phyloP scores from a whole-genome alignment of 2,329 filamentous ascomycete genomes.

The Epichloe coenophiala region DNA sequence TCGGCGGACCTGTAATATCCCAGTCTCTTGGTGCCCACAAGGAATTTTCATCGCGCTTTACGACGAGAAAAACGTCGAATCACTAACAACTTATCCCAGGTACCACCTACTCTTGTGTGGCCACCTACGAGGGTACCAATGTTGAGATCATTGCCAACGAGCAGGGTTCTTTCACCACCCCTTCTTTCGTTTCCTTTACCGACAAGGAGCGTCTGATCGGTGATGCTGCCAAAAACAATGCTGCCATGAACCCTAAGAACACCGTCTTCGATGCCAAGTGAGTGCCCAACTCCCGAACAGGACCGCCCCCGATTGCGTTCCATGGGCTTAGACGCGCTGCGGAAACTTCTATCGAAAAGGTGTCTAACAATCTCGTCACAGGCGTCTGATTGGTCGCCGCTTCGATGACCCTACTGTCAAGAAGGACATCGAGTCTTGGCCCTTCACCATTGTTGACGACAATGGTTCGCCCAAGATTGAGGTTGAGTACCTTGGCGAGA shows the following conservation, averaged over 20 bases:
- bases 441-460: slow-evolving; percentile 94
- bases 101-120: slow-evolving; percentile 99
- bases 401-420: slow-evolving; percentile 94
- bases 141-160: slow-evolving; percentile 99
- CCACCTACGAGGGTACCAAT: slow-evolving; percentile 98
- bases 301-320: neutral
- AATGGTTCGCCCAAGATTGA: slow-evolving; percentile 80
- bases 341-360: neutral
- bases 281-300: slow-evolving; percentile 23
- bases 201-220: slow-evolving; percentile 97
- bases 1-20: neutral
- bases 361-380: slow-evolving; percentile 21
- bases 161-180: slow-evolving; percentile 98
- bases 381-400: slow-evolving; percentile 93
- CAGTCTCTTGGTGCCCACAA: neutral
- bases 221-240: slow-evolving; percentile 99
- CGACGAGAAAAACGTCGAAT: too few relatives aligned
- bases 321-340: neutral
- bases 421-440: slow-evolving; percentile 98
- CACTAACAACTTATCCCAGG: slow-evolving; percentile 38
- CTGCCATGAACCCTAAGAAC: slow-evolving; percentile 97
- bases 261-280: slow-evolving; percentile 99
- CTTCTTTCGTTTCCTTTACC: slow-evolving; percentile 98
- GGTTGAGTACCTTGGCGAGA: slow-evolving; percentile 91
- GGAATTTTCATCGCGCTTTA: neutral